Percentiles rank a stretch among this genome's conserved stretches.
phyloP scores from a whole-genome alignment of 495 filamentous ascomycete species.

The Lasiosphaeriaceae sp. region DNA sequence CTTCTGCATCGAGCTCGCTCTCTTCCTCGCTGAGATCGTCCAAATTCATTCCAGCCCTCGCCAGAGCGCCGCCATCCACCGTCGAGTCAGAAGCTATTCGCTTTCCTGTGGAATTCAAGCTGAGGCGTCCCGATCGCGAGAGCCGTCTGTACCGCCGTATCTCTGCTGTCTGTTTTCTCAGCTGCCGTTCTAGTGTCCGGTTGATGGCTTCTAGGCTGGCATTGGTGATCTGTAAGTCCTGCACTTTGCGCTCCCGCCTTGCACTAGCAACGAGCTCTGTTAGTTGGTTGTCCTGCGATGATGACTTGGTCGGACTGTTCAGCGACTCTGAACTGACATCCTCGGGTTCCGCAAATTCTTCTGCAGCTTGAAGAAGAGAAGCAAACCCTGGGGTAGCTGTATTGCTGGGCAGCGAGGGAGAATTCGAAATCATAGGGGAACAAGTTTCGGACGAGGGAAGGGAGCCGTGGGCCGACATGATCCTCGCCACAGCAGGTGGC shows the following conservation, averaged over 20 bases:
- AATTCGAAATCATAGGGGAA: conserved; percentile 10
- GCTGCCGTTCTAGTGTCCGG: conserved; percentile 80
- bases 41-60: conserved; percentile 28
- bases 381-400: conserved; percentile 29
- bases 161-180: conserved; percentile 87
- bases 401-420: conserved; percentile 14
- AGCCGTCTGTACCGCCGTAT: conserved; percentile 78
- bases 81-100: conserved; percentile 26
- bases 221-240: conserved; percentile 98
- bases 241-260: conserved; percentile 85
- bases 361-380: conserved; percentile 46
- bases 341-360: conserved; percentile 37
- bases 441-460: conserved; percentile 22
- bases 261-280: conserved; percentile 76
- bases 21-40: conserved; percentile 54
- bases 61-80: conserved; percentile 25
- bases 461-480: conserved; percentile 17
- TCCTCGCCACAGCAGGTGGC: conserved; percentile 20
- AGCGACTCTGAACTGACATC: conserved; percentile 31
- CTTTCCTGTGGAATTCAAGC: conserved; percentile 32
- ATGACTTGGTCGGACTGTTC: conserved; percentile 50
- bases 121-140: conserved; percentile 70
- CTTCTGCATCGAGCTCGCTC: conserved; percentile 31
- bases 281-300: conserved; percentile 46
- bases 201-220: conserved; percentile 97